Evolutionary conservation across 2,329 filamentous ascomycete genomes (phyloP), one percentile per base, ranked within the genome.

Genomic region (Beauveria varroae): DNA sequence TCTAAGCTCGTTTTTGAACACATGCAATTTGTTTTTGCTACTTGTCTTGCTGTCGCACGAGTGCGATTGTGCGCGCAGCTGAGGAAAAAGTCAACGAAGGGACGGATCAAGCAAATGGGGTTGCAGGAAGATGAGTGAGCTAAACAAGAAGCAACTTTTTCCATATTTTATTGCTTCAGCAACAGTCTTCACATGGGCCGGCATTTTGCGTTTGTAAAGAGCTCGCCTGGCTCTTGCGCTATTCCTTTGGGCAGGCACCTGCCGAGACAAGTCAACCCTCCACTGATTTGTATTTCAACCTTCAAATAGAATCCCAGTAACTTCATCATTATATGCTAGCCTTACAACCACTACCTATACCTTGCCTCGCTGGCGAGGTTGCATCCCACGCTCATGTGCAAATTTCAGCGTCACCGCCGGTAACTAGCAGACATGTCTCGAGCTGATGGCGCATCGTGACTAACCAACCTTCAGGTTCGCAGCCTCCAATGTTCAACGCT

Each of bases 301-400:
- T 16, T 16, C 6, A 10, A 16, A 57, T 49, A 20, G 18, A 26
- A n/a, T 16, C 18, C 20, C 16, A 37, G 14, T 6, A 16, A 37
- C 34, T 37, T 37, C 34, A 37, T 37, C 34, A 37, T 37, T 37
- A 12, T 16, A 9, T 50, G 8, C 16, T 9, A 26, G 37, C 18
- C 44, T 41, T 6, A 26, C 20, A 49, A 10, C 3, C 34, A 20
- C 18, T 20, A 22, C n/a, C 34, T 3, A 30, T 46, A 20, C 34
- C 28, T 47, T 28, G 22, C 51, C 51, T 55, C 30, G 51, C 30
- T 30, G 58, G 51, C 58, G 30, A 49, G 58, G 43, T 55, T 61
- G 51, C 44, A 55, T 61, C 12, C 9, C 22, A 49, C 6, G 18
- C 49, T 49, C 43, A 55, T 55, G 43, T 55, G 51, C 43, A 49